A percentile compares a stretch with the other conserved stretches of the same genome.
These are phyloP conservation scores for Daucus carota DNA, from an alignment of 129 eudicot species.

Conservation along the genomic window DH1_v3.0 NC_030382.2:49193001-49193500, in stretches of 20 bases:
- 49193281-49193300: conserved; percentile 5
- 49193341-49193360: background rate
- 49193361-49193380: background rate
- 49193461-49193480: background rate
- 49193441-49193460: conserved; percentile 14
- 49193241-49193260: conserved; percentile 13
- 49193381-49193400: background rate
- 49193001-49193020: too few relatives aligned
- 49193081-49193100: too few relatives aligned
- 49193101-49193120: too few relatives aligned
- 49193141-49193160: too few relatives aligned
- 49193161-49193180: too few relatives aligned
- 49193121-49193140: too few relatives aligned
- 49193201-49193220: too few relatives aligned
- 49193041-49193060: too few relatives aligned
- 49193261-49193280: background rate
- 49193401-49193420: background rate
- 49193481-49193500: background rate
- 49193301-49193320: conserved; percentile 10
- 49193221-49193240: too few relatives aligned
- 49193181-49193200: too few relatives aligned
- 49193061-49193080: too few relatives aligned
- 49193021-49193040: too few relatives aligned
- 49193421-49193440: conserved; percentile 11
- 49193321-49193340: background rate